phyloP scores from a whole-genome alignment of 75 land plant genomes.

The Picea sitchensis region DNA sequence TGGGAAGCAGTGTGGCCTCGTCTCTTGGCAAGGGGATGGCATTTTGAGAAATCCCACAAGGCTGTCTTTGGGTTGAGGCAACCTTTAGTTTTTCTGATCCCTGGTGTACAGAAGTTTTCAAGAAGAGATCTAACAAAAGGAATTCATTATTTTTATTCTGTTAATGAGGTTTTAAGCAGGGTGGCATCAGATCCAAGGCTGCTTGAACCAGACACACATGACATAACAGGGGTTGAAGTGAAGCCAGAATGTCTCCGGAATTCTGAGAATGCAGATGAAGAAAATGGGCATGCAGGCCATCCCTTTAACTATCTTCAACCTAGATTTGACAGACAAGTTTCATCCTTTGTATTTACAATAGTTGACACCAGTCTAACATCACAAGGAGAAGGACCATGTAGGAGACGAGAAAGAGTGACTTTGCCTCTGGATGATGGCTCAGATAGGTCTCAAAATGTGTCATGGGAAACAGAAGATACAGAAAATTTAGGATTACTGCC shows the following conservation, averaged over 20 bases:
- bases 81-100: constrained; percentile 51
- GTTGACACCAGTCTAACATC: constrained; percentile 52
- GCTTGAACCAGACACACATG: constrained; percentile 54
- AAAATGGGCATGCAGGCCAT: constrained; percentile 12
- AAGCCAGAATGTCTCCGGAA: constrained; percentile 12
- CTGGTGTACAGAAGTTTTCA: constrained; percentile 62
- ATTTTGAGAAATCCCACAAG: constrained; percentile 49
- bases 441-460: background rate
- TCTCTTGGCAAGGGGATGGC: constrained; percentile 67
- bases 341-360: constrained; percentile 34
- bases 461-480: background rate
- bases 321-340: constrained; percentile 12
- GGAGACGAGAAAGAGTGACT: constrained; percentile 30
- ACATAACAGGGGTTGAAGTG: background rate
- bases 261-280: background rate
- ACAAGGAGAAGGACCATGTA: constrained; percentile 15
- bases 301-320: constrained; percentile 43
- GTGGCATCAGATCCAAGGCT: constrained; percentile 57
- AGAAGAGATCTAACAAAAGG: constrained; percentile 59
- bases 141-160: constrained; percentile 65
- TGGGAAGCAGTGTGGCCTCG: constrained; percentile 94
- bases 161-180: constrained; percentile 55
- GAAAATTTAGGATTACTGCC: background rate
- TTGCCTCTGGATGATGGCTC: constrained; percentile 31
- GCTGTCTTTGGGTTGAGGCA: constrained; percentile 18